These are phyloP conservation scores for Ceratobasidium sp. DNA, from an alignment of 1,284 basidiomycete genomes.

Conservation along the genomic window DNA sequence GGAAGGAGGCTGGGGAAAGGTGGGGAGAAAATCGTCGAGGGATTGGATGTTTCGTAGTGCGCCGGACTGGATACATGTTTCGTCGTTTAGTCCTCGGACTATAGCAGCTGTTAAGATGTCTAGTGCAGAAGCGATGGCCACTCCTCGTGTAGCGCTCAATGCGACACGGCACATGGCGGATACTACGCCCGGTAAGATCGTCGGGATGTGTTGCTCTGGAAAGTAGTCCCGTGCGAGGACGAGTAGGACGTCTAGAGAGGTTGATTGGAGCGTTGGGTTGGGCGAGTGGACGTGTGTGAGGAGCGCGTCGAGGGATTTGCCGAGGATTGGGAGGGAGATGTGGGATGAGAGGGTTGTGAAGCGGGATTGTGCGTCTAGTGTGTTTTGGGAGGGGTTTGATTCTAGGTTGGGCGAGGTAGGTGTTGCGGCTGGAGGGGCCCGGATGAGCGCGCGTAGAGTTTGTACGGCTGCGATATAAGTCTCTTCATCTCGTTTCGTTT, in stretches of 20 bases:
- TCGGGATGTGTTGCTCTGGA: conserved; percentile 71
- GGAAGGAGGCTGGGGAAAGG: conserved; percentile 54
- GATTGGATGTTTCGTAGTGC: conserved; percentile 67
- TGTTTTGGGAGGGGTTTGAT: conserved; percentile 50
- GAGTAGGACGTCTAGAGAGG: conserved; percentile 72
- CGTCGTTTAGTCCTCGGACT: conserved; percentile 72
- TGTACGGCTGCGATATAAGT: conserved; percentile 75
- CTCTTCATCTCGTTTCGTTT: conserved; percentile 75
- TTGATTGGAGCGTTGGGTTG: conserved; percentile 71
- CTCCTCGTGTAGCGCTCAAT: conserved; percentile 68
- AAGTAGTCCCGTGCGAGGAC: conserved; percentile 73
- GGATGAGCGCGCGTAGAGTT: conserved; percentile 71
- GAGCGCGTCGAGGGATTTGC: conserved; percentile 82
- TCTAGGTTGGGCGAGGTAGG: conserved; percentile 37
- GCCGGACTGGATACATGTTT: conserved; percentile 73
- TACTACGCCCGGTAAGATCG: conserved; percentile 84
- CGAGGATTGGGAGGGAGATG: conserved; percentile 80
- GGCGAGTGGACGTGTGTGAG: conserved; percentile 64
- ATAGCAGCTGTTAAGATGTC: conserved; percentile 69
- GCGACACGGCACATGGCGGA: conserved; percentile 77
- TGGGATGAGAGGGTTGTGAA: conserved; percentile 62
- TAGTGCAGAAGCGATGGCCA: conserved; percentile 71
- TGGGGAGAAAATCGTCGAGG: conserved; percentile 63
- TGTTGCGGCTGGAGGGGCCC: conserved; percentile 46
- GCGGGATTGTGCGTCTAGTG: conserved; percentile 57